Base-by-base conservation (phyloP, 495 filamentous ascomycete genomes). In the Parathielavia hyrcaniae region DNA sequence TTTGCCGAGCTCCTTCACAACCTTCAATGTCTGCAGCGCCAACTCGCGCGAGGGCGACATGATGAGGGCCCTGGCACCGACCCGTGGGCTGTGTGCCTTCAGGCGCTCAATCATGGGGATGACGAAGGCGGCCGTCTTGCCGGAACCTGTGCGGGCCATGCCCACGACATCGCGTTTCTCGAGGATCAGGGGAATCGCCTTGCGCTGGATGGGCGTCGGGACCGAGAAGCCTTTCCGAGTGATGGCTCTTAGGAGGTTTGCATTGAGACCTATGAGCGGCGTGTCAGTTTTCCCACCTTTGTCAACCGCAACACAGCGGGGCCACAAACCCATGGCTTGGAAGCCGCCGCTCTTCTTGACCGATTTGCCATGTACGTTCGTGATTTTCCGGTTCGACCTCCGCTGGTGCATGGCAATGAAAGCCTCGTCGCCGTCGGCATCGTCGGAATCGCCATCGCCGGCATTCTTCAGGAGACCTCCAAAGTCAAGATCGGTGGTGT, bases 31-130 rank as follows among this genome's bases (percentile, higher is more conserved):
- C 73, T 99, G 93, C 60, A 97, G 73, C 11, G 93, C 93, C 61
- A 99, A 74, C 70, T 99, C 93, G 69, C 93, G 79, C 19, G 90
- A 95, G 1, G 93, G 93, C 26, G 91, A 96, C 64, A 99, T 64
- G 38, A 99, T 85, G 54, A 97, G 73, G 12, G 83, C 95, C 62
- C 93, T 79, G 38, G 90, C 82, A 26, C 93, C 93, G 59, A 97
- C 81, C 67, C 83, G 84, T 11, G 83, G 83, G 65, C 86, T 95
- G 66, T 99, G 93, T n/a, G 81, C 78, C 72, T 89, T 95, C 60
- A 99, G 76, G 53, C 87, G 89, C 75, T 97, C 87, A 58, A 99
- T 88, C 91, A 98, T 93, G 43, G 93, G 93, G 56, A 98, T 92
- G 6, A 98, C 90, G 69, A 98, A 98, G 14, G 93, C 92, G 2